Evolutionary conservation across 768 basidiomycete species (phyloP).

Genomic region (Mycena pura): DNA sequence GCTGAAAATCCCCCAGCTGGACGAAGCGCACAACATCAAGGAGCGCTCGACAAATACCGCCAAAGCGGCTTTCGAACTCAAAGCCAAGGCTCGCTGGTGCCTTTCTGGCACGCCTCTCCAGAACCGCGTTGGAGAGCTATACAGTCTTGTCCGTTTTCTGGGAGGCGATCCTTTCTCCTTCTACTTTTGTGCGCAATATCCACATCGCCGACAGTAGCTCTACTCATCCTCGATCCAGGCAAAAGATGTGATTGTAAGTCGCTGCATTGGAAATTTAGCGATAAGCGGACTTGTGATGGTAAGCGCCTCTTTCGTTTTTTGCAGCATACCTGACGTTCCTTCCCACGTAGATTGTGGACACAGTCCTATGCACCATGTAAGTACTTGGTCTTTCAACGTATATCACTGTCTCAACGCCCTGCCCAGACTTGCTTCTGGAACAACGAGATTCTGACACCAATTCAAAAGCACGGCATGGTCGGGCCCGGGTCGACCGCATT

Average conservation of each 20-base stretch:
- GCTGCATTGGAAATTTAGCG: constrained; percentile 90
- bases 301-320: constrained; percentile 27
- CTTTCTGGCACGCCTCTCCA: constrained; percentile 96
- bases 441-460: constrained; percentile 94
- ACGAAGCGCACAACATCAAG: constrained; percentile 98
- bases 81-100: constrained; percentile 89
- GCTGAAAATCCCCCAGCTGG: constrained; percentile 74
- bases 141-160: constrained; percentile 90
- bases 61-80: constrained; percentile 92
- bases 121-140: constrained; percentile 98
- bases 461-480: constrained; percentile 86
- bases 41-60: constrained; percentile 94
- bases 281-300: constrained; percentile 88
- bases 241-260: constrained; percentile 94
- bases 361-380: constrained; percentile 81
- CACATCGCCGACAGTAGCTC: not conserved
- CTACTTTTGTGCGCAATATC: constrained; percentile 77
- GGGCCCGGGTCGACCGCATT: constrained; percentile 85
- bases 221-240: constrained; percentile 50
- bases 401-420: constrained; percentile 13
- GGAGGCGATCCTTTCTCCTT: constrained; percentile 93
- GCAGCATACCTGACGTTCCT: not conserved
- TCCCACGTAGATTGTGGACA: constrained; percentile 74
- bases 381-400: constrained; percentile 31
- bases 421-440: constrained; percentile 94